phyloP scores from a whole-genome alignment of 2,329 filamentous ascomycete genomes.

The Fusarium floridanum region DNA sequence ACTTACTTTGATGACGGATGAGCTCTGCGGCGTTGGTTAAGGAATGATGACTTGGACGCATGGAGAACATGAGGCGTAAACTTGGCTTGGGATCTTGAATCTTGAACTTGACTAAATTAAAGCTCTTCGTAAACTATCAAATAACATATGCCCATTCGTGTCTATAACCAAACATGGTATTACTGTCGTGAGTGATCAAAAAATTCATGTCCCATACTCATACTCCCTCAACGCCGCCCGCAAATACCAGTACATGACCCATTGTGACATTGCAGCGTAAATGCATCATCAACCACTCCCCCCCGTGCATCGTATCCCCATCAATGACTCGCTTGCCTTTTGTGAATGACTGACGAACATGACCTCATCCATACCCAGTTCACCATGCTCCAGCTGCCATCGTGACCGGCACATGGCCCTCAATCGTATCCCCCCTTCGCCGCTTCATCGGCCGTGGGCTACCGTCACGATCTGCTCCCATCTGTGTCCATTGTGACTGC shows the following conservation, averaged over 20 bases:
- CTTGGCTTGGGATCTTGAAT: not conserved
- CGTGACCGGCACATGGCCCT: conserved; percentile 50
- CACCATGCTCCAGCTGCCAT: conserved; percentile 50
- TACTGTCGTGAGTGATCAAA: conserved; percentile 16
- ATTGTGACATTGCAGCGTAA: conserved; percentile 32
- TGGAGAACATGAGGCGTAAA: not conserved
- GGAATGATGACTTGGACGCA: not conserved
- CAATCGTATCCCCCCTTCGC: conserved; percentile 50
- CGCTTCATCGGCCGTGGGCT: conserved; percentile 56
- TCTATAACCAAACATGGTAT: conserved; percentile 35
- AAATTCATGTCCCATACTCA: conserved; percentile 17
- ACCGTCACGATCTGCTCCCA: conserved; percentile 51
- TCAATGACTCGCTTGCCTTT: conserved; percentile 10
- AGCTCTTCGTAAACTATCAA: conserved; percentile 21
- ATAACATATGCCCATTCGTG: conserved; percentile 24
- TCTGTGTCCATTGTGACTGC: conserved; percentile 50
- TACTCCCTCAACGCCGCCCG: conserved; percentile 24
- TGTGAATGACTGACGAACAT: not conserved
- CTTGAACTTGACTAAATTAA: conserved; percentile 10
- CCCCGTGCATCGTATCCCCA: conserved; percentile 1
- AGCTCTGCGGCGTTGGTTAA: conserved; percentile 9
- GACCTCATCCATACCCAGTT: not conserved
- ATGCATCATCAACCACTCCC: conserved; percentile 26
- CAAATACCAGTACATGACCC: conserved; percentile 13
- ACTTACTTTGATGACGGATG: conserved; percentile 1